A percentile compares a stretch with the other conserved stretches of the same genome.
These are phyloP conservation scores for Fusarium veterinarium DNA, from an alignment of 2,329 filamentous ascomycete species.

Conservation along the genomic window DNA sequence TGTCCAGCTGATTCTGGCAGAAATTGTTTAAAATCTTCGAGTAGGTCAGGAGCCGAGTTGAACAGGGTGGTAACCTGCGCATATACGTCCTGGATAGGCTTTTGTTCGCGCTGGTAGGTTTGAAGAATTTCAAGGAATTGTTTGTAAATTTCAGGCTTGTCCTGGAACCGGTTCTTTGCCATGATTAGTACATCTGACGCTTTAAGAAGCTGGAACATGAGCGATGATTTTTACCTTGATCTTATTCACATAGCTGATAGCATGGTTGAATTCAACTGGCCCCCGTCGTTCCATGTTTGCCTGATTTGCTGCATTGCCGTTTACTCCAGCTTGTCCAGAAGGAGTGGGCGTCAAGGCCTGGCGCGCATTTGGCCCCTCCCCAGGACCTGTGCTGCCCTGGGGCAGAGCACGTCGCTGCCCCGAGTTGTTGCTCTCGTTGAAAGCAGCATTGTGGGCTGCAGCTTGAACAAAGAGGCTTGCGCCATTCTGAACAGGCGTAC, in stretches of 20 bases:
- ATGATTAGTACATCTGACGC: slow-evolving; percentile 35
- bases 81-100: slow-evolving; percentile 98
- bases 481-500: slow-evolving; percentile 65
- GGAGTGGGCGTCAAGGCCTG: slow-evolving; percentile 72
- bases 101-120: slow-evolving; percentile 97
- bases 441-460: slow-evolving; percentile 51
- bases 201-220: background rate
- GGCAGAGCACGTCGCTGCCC: slow-evolving; percentile 49
- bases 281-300: slow-evolving; percentile 83
- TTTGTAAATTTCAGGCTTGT: slow-evolving; percentile 98
- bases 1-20: slow-evolving; percentile 82
- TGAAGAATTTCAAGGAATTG: slow-evolving; percentile 98
- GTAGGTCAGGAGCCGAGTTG: slow-evolving; percentile 89
- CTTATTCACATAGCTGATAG: slow-evolving; percentile 99
- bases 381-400: slow-evolving; percentile 48
- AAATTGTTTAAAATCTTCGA: slow-evolving; percentile 99
- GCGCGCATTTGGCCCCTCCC: slow-evolving; percentile 59
- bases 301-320: slow-evolving; percentile 69
- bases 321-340: slow-evolving; percentile 67
- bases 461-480: slow-evolving; percentile 60
- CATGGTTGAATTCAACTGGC: slow-evolving; percentile 98
- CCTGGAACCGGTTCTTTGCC: slow-evolving; percentile 89
- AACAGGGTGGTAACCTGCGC: slow-evolving; percentile 95
- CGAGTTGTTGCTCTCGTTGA: slow-evolving; percentile 47
- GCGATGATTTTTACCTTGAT: slow-evolving; percentile 79